Conservation (phyloP, 345 rosid genomes). For the Bruguiera gymnorhiza region DNA sequence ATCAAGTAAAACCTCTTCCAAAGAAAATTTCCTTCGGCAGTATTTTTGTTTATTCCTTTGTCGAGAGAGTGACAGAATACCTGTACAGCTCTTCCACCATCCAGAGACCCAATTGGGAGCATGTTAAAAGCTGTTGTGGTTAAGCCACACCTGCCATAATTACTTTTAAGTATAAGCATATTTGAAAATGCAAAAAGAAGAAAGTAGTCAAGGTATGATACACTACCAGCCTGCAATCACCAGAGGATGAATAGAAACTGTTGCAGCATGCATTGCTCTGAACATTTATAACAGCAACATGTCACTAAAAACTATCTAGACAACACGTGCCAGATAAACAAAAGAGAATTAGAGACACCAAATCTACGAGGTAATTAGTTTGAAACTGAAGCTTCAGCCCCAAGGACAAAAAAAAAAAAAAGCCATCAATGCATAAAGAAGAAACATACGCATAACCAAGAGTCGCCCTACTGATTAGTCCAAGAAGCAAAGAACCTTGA, state of each 20-base stretch:
- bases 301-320: slow-evolving; percentile 10
- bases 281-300: slow-evolving; percentile 23
- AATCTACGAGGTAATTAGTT: slow-evolving; percentile 4
- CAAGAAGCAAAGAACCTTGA: slow-evolving; percentile 96
- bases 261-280: slow-evolving; percentile 87
- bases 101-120: slow-evolving; percentile 96
- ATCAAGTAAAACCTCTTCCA: neutral
- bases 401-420: slow-evolving; percentile 7
- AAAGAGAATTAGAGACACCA: slow-evolving; percentile 4
- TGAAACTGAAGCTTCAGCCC: neutral
- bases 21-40: too few species aligned
- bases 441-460: slow-evolving; percentile 82
- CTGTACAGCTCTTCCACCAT: slow-evolving; percentile 98
- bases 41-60: too few species aligned
- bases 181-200: neutral
- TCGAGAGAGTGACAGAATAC: slow-evolving; percentile 31
- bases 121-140: slow-evolving; percentile 87
- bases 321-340: slow-evolving; percentile 10
- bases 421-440: slow-evolving; percentile 18
- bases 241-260: slow-evolving; percentile 86
- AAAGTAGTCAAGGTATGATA: slow-evolving; percentile 18
- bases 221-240: slow-evolving; percentile 90
- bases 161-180: slow-evolving; percentile 21
- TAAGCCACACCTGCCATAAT: slow-evolving; percentile 80
- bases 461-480: slow-evolving; percentile 84